Conservation (phyloP, 768 basidiomycete genomes). For the Suillus cothurnatus region DNA sequence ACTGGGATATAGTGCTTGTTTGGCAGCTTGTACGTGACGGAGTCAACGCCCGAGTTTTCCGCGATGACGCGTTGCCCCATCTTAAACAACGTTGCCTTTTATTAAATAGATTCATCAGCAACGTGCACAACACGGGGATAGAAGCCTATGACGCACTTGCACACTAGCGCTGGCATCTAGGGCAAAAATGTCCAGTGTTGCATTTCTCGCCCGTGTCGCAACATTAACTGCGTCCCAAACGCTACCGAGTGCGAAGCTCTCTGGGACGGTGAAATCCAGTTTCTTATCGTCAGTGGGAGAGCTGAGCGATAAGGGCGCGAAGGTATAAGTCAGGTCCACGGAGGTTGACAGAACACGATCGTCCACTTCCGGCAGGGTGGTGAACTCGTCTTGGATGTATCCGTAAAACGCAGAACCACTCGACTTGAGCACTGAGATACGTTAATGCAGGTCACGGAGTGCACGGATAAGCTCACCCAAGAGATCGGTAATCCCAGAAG, state of each 20-base stretch:
- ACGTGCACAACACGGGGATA: slow-evolving; percentile 3
- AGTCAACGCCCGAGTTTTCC: slow-evolving; percentile 60
- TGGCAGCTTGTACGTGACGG: slow-evolving; percentile 75
- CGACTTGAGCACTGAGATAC: slow-evolving; percentile 76
- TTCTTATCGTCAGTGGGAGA: slow-evolving; percentile 54
- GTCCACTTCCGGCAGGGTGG: slow-evolving; percentile 80
- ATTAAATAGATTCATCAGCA: slow-evolving; percentile 3
- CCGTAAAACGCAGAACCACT: slow-evolving; percentile 83
- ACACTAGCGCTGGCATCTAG: slow-evolving; percentile 89
- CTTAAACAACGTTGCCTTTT: slow-evolving; percentile 88
- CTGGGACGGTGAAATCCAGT: slow-evolving; percentile 49
- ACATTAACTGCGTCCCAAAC: slow-evolving; percentile 65
- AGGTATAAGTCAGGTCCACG: slow-evolving; percentile 74
- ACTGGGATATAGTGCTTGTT: slow-evolving; percentile 97
- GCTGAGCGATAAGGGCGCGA: slow-evolving; percentile 48
- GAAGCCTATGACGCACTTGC: slow-evolving; percentile 55
- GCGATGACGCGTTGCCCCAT: slow-evolving; percentile 76
- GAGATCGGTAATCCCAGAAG: slow-evolving; percentile 75
- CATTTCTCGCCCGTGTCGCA: slow-evolving; percentile 50
- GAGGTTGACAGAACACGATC: slow-evolving; percentile 93
- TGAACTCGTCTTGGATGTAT: slow-evolving; percentile 85
- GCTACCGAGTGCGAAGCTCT: slow-evolving; percentile 42
- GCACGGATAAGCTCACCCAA: slow-evolving; percentile 54
- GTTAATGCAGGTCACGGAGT: slow-evolving; percentile 24
- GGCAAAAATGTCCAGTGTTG: slow-evolving; percentile 83